Evolutionary conservation across 495 filamentous ascomycete species (phyloP).

Genomic region (Penicillium atrosanguineum): DNA sequence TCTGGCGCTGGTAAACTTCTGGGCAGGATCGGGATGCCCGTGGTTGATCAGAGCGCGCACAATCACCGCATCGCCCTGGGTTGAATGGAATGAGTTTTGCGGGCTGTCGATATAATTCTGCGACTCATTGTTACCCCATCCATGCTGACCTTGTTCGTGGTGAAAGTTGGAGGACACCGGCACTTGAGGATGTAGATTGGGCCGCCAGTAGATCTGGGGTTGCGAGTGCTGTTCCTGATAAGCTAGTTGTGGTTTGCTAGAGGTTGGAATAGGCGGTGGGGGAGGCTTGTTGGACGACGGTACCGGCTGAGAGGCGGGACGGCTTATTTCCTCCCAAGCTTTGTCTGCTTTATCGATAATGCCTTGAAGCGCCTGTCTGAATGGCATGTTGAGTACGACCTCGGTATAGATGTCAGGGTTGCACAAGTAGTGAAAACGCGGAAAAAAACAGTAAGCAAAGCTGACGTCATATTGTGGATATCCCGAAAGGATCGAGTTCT

Average conservation of each 20-base stretch:
- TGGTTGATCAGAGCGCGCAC: conserved; percentile 29
- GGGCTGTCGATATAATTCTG: conserved; percentile 29
- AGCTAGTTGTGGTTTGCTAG: conserved; percentile 21
- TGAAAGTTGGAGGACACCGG: conserved; percentile 24
- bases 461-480: conserved; percentile 23
- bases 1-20: conserved; percentile 29
- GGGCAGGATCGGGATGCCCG: conserved; percentile 20
- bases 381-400: conserved; percentile 24
- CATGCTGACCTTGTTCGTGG: conserved; percentile 27
- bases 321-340: conserved; percentile 21
- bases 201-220: conserved; percentile 29
- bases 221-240: conserved; percentile 24
- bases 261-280: conserved; percentile 28
- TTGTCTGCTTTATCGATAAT: conserved; percentile 28
- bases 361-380: conserved; percentile 27
- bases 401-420: conserved; percentile 16
- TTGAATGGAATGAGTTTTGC: conserved; percentile 31
- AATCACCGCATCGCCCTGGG: conserved; percentile 26
- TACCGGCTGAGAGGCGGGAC: conserved; percentile 10
- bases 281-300: conserved; percentile 20
- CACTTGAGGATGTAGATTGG: conserved; percentile 25
- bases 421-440: conserved; percentile 6
- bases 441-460: conserved; percentile 17
- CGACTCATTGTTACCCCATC: conserved; percentile 29
- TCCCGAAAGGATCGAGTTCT: conserved; percentile 4